These are phyloP conservation scores for Crotalaria pallida DNA, from an alignment of 306 rosid species.

Conservation along the genomic window DNA sequence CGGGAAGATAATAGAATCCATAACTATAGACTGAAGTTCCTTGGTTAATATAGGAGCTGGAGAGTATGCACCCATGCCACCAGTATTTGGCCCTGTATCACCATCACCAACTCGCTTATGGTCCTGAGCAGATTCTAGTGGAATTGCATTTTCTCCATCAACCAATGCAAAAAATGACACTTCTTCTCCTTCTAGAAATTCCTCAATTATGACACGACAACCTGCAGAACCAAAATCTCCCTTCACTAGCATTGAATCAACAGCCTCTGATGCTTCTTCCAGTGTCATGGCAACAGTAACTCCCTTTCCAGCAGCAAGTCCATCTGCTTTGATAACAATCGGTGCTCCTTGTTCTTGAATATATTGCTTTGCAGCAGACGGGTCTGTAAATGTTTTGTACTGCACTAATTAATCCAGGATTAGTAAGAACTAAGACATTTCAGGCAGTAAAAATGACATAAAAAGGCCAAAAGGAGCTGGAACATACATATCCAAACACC, in stretches of 20 bases:
- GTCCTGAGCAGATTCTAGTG: slow-evolving; percentile 98
- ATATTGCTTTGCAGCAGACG: slow-evolving; percentile 76
- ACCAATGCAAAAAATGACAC: slow-evolving; percentile 87
- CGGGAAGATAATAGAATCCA: slow-evolving; percentile 83
- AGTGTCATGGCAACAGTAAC: slow-evolving; percentile 73
- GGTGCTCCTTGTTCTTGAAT: slow-evolving; percentile 85
- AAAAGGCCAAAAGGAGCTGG: background rate
- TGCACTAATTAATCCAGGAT: slow-evolving; percentile 40
- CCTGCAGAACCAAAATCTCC: slow-evolving; percentile 91
- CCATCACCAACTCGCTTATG: slow-evolving; percentile 95
- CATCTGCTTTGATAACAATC: slow-evolving; percentile 87
- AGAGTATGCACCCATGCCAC: slow-evolving; percentile 99
- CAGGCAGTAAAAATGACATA: background rate
- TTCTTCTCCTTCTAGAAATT: slow-evolving; percentile 94
- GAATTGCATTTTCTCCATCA: slow-evolving; percentile 91
- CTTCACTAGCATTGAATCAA: slow-evolving; percentile 86
- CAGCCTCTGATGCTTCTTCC: slow-evolving; percentile 87
- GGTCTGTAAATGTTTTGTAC: slow-evolving; percentile 77
- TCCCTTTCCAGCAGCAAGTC: slow-evolving; percentile 97
- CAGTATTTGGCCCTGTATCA: slow-evolving; percentile 93
- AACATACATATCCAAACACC: background rate
- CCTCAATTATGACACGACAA: slow-evolving; percentile 74
- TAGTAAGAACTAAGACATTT: background rate
- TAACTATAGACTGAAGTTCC: slow-evolving; percentile 70
- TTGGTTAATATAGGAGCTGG: slow-evolving; percentile 83